These are phyloP conservation scores for Lepidium didymum DNA, from an alignment of 345 rosid genomes.

Conservation along the genomic window DNA sequence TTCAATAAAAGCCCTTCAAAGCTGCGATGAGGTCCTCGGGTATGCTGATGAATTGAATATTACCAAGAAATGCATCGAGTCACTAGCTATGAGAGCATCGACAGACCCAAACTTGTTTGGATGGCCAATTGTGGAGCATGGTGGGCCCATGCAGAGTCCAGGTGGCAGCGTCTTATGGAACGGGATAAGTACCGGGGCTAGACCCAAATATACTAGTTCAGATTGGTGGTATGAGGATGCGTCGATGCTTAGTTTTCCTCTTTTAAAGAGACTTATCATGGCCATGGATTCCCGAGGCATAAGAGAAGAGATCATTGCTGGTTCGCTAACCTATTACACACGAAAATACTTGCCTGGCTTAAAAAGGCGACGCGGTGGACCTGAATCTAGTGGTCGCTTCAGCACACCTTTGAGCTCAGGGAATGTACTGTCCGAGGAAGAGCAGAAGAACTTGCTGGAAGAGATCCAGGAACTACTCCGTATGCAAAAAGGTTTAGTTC, in stretches of 20 bases:
- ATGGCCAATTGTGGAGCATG: constrained; percentile 90
- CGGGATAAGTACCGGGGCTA: constrained; percentile 93
- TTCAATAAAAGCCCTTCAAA: constrained; percentile 72
- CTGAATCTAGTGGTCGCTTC: constrained; percentile 58
- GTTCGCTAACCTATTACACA: constrained; percentile 65
- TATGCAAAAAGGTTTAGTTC: constrained; percentile 66
- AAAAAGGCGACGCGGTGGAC: constrained; percentile 59
- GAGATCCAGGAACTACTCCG: constrained; percentile 70
- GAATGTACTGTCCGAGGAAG: constrained; percentile 68
- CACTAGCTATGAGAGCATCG: constrained; percentile 66
- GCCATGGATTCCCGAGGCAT: constrained; percentile 77
- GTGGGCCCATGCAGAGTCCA: constrained; percentile 94
- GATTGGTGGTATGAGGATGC: constrained; percentile 99
- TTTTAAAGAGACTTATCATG: constrained; percentile 65
- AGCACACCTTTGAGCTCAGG: constrained; percentile 45
- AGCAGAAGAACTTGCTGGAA: constrained; percentile 69
- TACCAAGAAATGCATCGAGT: constrained; percentile 69
- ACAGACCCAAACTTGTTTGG: constrained; percentile 89
- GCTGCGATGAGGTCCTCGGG: constrained; percentile 59
- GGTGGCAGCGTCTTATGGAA: constrained; percentile 97
- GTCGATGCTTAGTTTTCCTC: constrained; percentile 60
- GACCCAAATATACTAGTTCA: constrained; percentile 60
- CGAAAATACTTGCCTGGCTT: constrained; percentile 81
- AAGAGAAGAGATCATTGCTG: constrained; percentile 66
- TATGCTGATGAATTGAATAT: constrained; percentile 67